Base-by-base conservation (phyloP, 495 filamentous ascomycete genomes). In the Podospora tetraspora region DNA sequence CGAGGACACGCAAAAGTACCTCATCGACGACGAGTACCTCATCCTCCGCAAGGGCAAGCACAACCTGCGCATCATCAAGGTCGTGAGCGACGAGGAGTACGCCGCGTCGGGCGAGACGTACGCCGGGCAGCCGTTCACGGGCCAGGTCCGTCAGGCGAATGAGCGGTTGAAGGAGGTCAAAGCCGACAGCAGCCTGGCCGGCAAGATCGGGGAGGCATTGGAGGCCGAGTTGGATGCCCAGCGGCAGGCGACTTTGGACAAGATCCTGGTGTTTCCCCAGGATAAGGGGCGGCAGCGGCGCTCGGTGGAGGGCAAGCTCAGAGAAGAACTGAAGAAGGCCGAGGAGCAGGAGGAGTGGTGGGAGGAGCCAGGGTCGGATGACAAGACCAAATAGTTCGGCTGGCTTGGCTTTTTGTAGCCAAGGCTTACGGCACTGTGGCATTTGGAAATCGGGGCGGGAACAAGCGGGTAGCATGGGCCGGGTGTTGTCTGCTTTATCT, bases 11-110 rank as follows among this genome's bases (percentile, higher is more conserved):
- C 43, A 79, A 43, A 83, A 87, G 29, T 92, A 86, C 71, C 74
- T 95, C 23, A 82, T 91, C 21, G 86, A 88, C 56, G 88, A 79
- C 37, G 79, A 86, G 56, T 69, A 89, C 6, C 74, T 96, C 58
- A 84, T 96, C 67, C 77, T 96, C 23, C 85, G 92, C 71, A 77
- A 86, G 32, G 92, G 92, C 34, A 96, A 96, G 78, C 90, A 90
- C 84, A 93, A 93, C 74, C 78, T 95, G 37, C 87, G 88, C 62
- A 78, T 93, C 59, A 82, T 96, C 61, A 80, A 89, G 69, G 83
- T 96, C 68, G 81, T 96, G 19, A 83, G 83, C 68, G 91, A 96
- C 73, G 84, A 89, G 67, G 88, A 91, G 62, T 97, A 84, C 76
- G 71, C 68, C 23, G 61, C 62, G 0, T 80, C 75, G 57, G 83